Evolutionary conservation across 2,329 filamentous ascomycete genomes (phyloP), one percentile per base, ranked within the genome.

Genomic region (Penicillium verrucosum): DNA sequence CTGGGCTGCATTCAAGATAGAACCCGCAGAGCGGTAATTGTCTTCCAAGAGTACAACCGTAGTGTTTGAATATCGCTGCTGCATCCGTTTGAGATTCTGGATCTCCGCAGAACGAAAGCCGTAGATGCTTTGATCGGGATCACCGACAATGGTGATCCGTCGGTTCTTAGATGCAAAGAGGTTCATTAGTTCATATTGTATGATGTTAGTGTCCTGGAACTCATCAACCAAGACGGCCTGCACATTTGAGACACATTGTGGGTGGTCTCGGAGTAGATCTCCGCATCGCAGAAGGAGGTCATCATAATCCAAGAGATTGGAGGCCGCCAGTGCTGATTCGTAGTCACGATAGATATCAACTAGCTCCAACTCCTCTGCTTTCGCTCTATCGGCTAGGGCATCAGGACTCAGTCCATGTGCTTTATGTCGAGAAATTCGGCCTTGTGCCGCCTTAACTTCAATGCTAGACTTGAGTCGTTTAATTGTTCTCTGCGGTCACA

Each of bases 101-200:
- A 93, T 90, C 72, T 99, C 93, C 10, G 94, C 93, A 8, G 91
- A 92, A 21, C 93, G 87, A 81, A 95, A 99, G 21, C 93, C 90
- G 71, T 97, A 99, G 56, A 99, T 99, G 71, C 92, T 97, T 74
- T 99, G 93, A 71, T 99, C 94, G 0, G 94, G 93, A 70, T 99
- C 93, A 34, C 93, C 94, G 5, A 99, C 94, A 58, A 97, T 90
- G 0, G 93, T 97, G 64, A 97, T 93, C n/a, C 86, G 83, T 54
- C 85, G 83, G 42, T 82, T 81, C 23, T 80, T 77, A 58, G 90
- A 85, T 1, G 92, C 90, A 66, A 99, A 87, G 0, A 96, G 81
- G 60, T 84, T 88, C 92, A 97, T 97, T 41, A 99, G 78, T 65
- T 97, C 91, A 68, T 96, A 97, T 73, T 99, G 93, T 5, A 97